These are phyloP conservation scores for Onygena corvina DNA, from an alignment of 2,329 filamentous ascomycete genomes.

Conservation along the genomic window DNA sequence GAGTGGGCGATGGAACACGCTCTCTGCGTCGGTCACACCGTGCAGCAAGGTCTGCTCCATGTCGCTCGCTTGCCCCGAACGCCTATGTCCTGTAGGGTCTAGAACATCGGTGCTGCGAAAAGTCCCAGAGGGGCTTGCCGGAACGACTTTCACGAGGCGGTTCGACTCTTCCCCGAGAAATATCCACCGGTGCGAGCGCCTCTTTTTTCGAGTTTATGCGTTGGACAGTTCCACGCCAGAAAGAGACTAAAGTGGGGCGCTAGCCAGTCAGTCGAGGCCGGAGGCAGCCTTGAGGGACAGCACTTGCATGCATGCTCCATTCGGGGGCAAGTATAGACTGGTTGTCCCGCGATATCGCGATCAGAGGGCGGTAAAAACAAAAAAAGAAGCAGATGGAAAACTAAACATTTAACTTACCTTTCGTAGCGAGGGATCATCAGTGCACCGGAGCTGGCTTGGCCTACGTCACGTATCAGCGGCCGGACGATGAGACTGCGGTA, in stretches of 20 bases:
- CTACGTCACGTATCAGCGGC: neutral
- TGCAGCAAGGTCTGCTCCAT: conserved; percentile 4
- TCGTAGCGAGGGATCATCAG: conserved; percentile 5
- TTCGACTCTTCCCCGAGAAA: neutral
- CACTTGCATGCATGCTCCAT: neutral
- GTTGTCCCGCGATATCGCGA: neutral
- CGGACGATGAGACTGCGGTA: neutral
- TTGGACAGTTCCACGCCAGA: conserved; percentile 2
- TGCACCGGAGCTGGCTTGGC: conserved; percentile 4
- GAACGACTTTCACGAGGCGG: neutral
- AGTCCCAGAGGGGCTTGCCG: conserved; percentile 2
- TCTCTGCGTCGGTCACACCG: neutral
- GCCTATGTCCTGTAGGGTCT: conserved; percentile 1
- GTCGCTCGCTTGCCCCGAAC: conserved; percentile 5
- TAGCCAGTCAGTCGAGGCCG: neutral
- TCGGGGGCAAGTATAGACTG: neutral
- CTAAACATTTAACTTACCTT: neutral
- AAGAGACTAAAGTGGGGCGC: neutral
- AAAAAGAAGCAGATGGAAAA: conserved; percentile 1
- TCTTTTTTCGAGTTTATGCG: neutral
- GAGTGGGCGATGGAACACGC: neutral
- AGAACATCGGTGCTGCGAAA: conserved; percentile 2
- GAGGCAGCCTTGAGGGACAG: neutral
- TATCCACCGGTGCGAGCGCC: neutral
- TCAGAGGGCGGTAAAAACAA: neutral